phyloP scores from a whole-genome alignment of 73 alveolate genomes.

The Stentor roeselii region DNA sequence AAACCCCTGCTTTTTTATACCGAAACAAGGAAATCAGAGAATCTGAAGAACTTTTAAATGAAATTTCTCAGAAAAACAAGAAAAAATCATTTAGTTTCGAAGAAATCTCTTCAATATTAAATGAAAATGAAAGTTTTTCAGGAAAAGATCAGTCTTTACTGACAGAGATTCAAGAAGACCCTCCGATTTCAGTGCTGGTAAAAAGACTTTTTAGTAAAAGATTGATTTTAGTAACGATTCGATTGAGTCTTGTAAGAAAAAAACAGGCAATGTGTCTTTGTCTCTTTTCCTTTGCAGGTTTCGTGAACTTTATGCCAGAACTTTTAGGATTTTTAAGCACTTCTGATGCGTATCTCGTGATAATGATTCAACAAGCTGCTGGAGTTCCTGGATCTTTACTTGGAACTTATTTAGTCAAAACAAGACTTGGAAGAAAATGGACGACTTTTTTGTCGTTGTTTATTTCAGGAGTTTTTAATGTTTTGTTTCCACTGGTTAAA shows the following conservation, averaged over 20 bases:
- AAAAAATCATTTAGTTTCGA: not conserved
- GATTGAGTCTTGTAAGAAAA: not conserved
- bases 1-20: conserved; percentile 13
- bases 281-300: not conserved
- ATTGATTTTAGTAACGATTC: not conserved
- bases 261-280: not conserved
- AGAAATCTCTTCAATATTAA: not conserved
- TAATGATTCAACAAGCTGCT: conserved; percentile 3
- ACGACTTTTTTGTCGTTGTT: not conserved
- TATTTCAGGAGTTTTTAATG: not conserved
- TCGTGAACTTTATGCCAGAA: not conserved
- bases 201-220: not conserved
- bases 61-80: not conserved
- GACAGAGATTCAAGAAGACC: not conserved
- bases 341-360: not conserved
- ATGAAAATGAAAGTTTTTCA: not conserved
- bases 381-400: not conserved
- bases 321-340: not conserved
- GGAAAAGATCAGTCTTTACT: not conserved
- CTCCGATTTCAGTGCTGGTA: not conserved
- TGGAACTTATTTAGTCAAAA: not conserved
- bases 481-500: not conserved
- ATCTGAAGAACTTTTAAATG: not conserved
- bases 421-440: not conserved
- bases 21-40: not conserved